These are phyloP conservation scores for Mycena vulgaris DNA, from an alignment of 768 basidiomycete species.

Conservation along the genomic window DNA sequence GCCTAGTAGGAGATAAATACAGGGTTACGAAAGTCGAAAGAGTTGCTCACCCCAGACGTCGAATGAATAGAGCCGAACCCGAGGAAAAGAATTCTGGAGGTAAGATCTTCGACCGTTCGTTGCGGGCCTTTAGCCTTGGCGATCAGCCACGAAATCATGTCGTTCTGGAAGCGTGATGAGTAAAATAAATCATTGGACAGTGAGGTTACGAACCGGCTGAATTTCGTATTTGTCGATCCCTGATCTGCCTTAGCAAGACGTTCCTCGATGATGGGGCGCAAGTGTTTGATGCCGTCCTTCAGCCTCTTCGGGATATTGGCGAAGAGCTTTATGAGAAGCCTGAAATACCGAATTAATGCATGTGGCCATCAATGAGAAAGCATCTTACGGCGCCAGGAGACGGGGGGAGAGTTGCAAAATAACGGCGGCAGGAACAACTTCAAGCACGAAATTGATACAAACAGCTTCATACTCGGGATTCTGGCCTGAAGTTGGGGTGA, in stretches of 20 bases:
- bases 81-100: conserved; percentile 5
- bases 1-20: conserved; percentile 12
- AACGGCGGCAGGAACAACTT: conserved; percentile 2
- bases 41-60: conserved; percentile 6
- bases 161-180: conserved; percentile 4
- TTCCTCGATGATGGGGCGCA: conserved; percentile 14
- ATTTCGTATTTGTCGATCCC: neutral
- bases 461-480: conserved; percentile 3
- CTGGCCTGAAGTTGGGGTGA: neutral
- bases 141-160: conserved; percentile 18
- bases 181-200: neutral
- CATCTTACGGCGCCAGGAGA: conserved; percentile 5
- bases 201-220: neutral
- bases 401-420: conserved; percentile 2
- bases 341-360: no score
- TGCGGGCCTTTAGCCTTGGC: neutral
- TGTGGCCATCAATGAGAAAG: no score
- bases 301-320: conserved; percentile 12
- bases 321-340: neutral
- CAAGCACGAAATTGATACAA: conserved; percentile 7
- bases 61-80: conserved; percentile 9
- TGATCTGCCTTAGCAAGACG: conserved; percentile 2
- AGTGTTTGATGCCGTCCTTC: conserved; percentile 10
- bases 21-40: neutral
- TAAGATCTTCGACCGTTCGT: conserved; percentile 4